phyloP scores from a whole-genome alignment of 2,329 filamentous ascomycete species.

The Nemania serpens region DNA sequence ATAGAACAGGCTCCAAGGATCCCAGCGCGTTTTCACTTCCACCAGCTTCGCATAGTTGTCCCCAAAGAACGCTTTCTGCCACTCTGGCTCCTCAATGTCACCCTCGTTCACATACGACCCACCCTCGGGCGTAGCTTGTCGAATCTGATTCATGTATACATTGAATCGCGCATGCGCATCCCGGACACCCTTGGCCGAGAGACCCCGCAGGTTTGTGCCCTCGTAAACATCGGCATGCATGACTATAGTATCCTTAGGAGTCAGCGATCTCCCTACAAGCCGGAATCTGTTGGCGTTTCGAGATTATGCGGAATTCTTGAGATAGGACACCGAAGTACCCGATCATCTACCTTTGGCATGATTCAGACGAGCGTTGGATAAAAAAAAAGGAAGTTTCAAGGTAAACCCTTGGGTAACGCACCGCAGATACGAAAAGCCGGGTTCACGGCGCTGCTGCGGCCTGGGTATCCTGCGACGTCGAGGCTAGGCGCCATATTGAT shows the following conservation, averaged over 20 bases:
- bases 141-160: slow-evolving; percentile 34
- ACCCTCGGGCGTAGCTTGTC: slow-evolving; percentile 45
- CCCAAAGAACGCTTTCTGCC: slow-evolving; percentile 53
- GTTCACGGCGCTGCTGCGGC: slow-evolving; percentile 43
- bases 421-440: slow-evolving; percentile 49
- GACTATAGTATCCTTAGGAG: slow-evolving; percentile 21
- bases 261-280: not conserved
- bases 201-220: slow-evolving; percentile 26
- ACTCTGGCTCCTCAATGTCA: slow-evolving; percentile 53
- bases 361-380: too few species aligned
- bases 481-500: slow-evolving; percentile 40
- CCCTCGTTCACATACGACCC: slow-evolving; percentile 58
- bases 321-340: not conserved
- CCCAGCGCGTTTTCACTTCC: slow-evolving; percentile 54
- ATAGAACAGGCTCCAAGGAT: slow-evolving; percentile 53
- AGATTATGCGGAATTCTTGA: not conserved
- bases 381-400: not conserved
- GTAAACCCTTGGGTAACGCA: not conserved
- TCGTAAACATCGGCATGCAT: slow-evolving; percentile 43
- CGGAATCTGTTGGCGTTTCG: not conserved
- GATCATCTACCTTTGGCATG: too few species aligned
- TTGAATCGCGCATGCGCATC: slow-evolving; percentile 32
- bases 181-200: slow-evolving; percentile 31
- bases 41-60: slow-evolving; percentile 48
- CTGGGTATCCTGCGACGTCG: slow-evolving; percentile 40